Evolutionary conservation across 2,329 filamentous ascomycete species (phyloP).

Genomic region (Fusarium nelsonii): DNA sequence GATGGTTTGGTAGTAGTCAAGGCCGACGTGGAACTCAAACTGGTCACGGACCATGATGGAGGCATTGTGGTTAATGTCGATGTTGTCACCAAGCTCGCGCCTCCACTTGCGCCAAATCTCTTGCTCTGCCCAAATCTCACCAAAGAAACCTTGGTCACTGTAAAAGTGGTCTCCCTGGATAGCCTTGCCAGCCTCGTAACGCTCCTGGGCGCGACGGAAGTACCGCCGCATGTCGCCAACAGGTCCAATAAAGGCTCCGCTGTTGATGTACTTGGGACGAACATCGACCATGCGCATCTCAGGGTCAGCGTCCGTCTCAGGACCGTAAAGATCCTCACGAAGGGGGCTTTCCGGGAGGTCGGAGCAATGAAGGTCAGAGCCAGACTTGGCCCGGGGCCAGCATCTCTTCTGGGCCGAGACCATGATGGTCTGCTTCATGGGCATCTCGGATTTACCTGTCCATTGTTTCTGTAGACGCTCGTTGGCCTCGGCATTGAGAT

Average conservation of each 20-base stretch:
- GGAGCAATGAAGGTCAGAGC: conserved; percentile 37
- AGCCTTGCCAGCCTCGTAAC: conserved; percentile 35
- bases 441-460: conserved; percentile 16
- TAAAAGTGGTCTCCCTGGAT: conserved; percentile 27
- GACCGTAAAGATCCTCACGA: conserved; percentile 42
- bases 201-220: conserved; percentile 40
- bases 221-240: conserved; percentile 44
- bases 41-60: conserved; percentile 28
- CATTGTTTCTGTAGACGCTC: conserved; percentile 30
- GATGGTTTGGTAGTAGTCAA: conserved; percentile 42
- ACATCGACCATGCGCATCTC: conserved; percentile 19
- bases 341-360: conserved; percentile 32
- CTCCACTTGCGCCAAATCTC: conserved; percentile 42
- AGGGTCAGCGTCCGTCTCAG: conserved; percentile 35
- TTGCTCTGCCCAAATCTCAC: conserved; percentile 48
- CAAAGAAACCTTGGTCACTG: conserved; percentile 50
- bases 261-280: conserved; percentile 48
- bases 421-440: conserved; percentile 46
- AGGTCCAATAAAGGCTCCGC: conserved; percentile 48
- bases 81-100: conserved; percentile 16
- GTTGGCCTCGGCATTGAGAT: conserved; percentile 34
- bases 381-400: conserved; percentile 29
- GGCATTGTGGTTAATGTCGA: conserved; percentile 9
- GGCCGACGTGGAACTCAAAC: conserved; percentile 43
- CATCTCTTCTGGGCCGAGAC: conserved; percentile 43